These are phyloP conservation scores for Macrophomina pseudophaseolina DNA, from an alignment of 2,329 filamentous ascomycete genomes.

Conservation along the genomic window DNA sequence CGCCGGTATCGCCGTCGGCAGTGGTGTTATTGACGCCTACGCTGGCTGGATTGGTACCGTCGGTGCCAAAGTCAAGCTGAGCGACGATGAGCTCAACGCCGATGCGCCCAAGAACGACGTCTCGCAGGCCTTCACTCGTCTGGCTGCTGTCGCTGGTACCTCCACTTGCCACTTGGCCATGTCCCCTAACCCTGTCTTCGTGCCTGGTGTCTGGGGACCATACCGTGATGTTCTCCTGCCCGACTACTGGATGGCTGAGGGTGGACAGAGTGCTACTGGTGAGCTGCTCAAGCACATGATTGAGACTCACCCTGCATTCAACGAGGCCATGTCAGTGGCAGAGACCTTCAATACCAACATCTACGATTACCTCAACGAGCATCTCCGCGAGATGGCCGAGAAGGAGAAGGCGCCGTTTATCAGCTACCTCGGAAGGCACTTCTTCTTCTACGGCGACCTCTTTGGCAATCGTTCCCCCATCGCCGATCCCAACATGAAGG, in stretches of 20 bases:
- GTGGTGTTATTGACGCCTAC: conserved; percentile 97
- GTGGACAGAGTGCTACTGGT: conserved; percentile 93
- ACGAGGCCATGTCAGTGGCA: conserved; percentile 77
- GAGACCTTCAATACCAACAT: conserved; percentile 85
- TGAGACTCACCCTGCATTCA: conserved; percentile 91
- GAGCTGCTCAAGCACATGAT: conserved; percentile 93
- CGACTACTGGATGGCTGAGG: conserved; percentile 95
- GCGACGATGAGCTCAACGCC: conserved; percentile 69
- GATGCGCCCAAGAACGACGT: conserved; percentile 78
- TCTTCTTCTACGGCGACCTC: conserved; percentile 98
- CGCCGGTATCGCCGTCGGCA: conserved; percentile 87
- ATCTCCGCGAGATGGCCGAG: conserved; percentile 76
- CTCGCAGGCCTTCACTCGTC: conserved; percentile 88
- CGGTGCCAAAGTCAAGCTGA: conserved; percentile 88
- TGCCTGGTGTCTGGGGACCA: conserved; percentile 94
- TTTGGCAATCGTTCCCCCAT: conserved; percentile 96
- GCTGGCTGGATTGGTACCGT: conserved; percentile 99
- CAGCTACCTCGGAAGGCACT: conserved; percentile 85
- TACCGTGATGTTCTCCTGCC: conserved; percentile 94
- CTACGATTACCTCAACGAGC: conserved; percentile 92
- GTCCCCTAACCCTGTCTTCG: conserved; percentile 91
- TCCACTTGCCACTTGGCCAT: conserved; percentile 98
- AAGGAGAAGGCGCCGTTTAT: conserved; percentile 74
- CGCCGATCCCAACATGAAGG: conserved; percentile 91
- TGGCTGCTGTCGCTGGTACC: conserved; percentile 93